A percentile compares a stretch with the other conserved stretches of the same genome.
phyloP scores from a whole-genome alignment of 768 basidiomycete species.

The Leccinellum luteum region DNA sequence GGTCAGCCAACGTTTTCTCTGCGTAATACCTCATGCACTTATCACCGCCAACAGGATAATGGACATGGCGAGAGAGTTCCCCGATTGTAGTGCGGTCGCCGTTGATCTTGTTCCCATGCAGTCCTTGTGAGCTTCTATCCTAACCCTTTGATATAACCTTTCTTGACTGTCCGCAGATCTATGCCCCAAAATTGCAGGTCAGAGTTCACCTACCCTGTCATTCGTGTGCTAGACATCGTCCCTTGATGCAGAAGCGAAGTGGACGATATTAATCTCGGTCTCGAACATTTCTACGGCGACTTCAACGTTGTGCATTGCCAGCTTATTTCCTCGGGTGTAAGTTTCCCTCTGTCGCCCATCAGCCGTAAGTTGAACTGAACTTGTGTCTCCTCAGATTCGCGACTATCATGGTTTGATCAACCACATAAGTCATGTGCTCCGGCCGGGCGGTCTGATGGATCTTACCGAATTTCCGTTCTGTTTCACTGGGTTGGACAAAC shows the following conservation, averaged over 20 bases:
- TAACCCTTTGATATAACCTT: slow-evolving; percentile 12
- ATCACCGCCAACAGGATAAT: slow-evolving; percentile 55
- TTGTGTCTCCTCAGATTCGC: slow-evolving; percentile 48
- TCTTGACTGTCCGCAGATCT: slow-evolving; percentile 37
- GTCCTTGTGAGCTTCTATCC: slow-evolving; percentile 46
- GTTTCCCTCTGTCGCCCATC: slow-evolving; percentile 28
- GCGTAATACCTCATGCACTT: not conserved
- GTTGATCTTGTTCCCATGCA: slow-evolving; percentile 84
- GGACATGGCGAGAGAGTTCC: slow-evolving; percentile 71
- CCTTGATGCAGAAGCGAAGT: slow-evolving; percentile 62
- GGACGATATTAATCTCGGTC: slow-evolving; percentile 80
- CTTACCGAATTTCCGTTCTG: slow-evolving; percentile 69
- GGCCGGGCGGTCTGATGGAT: slow-evolving; percentile 67
- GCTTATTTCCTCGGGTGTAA: slow-evolving; percentile 69
- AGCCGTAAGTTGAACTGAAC: slow-evolving; percentile 12
- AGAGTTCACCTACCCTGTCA: slow-evolving; percentile 8
- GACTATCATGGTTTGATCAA: slow-evolving; percentile 64
- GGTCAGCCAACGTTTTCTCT: slow-evolving; percentile 41
- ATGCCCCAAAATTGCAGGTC: slow-evolving; percentile 75
- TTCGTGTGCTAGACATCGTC: slow-evolving; percentile 3
- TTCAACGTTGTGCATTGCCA: slow-evolving; percentile 77
- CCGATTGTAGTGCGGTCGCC: slow-evolving; percentile 63
- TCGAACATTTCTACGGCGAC: slow-evolving; percentile 77
- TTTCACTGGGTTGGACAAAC: slow-evolving; percentile 53
- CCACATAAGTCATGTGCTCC: slow-evolving; percentile 63